Percentiles rank a stretch among this genome's conserved stretches.
Evolutionary conservation across 1,284 basidiomycete genomes (phyloP).

Genomic region (Melanopsichium pennsylvanicum): DNA sequence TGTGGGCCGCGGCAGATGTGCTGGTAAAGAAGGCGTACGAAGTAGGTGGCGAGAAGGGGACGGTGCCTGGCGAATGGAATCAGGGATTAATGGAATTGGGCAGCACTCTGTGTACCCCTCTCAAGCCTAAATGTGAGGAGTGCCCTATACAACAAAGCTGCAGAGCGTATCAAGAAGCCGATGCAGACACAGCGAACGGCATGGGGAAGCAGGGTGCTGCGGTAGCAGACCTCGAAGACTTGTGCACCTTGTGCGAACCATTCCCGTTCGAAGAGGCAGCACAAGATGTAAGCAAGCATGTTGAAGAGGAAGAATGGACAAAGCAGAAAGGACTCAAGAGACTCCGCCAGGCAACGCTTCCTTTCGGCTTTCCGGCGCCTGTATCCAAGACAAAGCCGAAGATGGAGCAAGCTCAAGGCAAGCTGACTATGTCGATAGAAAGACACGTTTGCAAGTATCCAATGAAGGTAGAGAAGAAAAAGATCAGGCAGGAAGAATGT

Average conservation of each 20-base stretch:
- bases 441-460: slow-evolving; percentile 77
- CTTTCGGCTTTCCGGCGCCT: slow-evolving; percentile 17
- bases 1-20: slow-evolving; percentile 53
- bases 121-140: slow-evolving; percentile 46
- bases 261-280: slow-evolving; percentile 38
- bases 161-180: slow-evolving; percentile 27
- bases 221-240: slow-evolving; percentile 54
- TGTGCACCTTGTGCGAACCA: slow-evolving; percentile 56
- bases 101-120: slow-evolving; percentile 39
- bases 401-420: neutral
- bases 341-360: slow-evolving; percentile 33
- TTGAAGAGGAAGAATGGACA: neutral
- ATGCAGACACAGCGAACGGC: slow-evolving; percentile 5
- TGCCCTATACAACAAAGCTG: slow-evolving; percentile 56
- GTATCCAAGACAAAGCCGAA: slow-evolving; percentile 4
- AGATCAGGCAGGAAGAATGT: slow-evolving; percentile 82
- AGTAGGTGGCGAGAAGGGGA: slow-evolving; percentile 12
- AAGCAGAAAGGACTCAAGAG: slow-evolving; percentile 14
- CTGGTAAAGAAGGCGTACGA: slow-evolving; percentile 45
- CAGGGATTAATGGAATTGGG: slow-evolving; percentile 65
- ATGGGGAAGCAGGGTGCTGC: neutral
- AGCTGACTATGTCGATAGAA: slow-evolving; percentile 10
- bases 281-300: neutral
- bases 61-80: slow-evolving; percentile 58
- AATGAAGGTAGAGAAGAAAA: slow-evolving; percentile 85